Evolutionary conservation across 331 rosid species (phyloP), one percentile per base, ranked within the genome.

Genomic region (Dryas integrifolia): DNA sequence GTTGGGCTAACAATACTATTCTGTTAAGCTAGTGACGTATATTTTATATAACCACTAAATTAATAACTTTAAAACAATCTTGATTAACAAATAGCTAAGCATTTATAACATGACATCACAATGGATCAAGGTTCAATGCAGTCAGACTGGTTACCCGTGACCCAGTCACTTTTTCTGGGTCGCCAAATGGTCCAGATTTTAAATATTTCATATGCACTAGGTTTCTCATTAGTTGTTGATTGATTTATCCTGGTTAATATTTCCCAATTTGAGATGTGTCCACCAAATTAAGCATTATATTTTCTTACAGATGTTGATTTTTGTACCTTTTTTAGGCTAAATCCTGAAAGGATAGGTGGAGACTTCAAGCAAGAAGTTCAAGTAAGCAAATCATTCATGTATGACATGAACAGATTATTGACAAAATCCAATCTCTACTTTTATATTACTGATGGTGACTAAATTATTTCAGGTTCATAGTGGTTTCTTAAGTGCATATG

Each of bases 331-430:
- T 82, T 16, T 44, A 94, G 98, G 95, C 75, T 91, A 50, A 94
- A 94, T 79, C 97, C 98, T 66, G 97, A 94, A 84, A 91, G 98
- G 86, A 88, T 94, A 65, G 97, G 98, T 44, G 98, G 98, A 60
- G 96, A 94, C 77, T 91, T 94, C 88, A 94, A 88, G 88, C 88
- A 94, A 86, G 98, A 94, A 84, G 74, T 91, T 85, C 98, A 94
- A 80, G 98, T 89, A 85, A 78, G 96, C 10, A 59, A 41, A 49
- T 61, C n/a, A 2, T 73, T 62, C 4, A 7, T 69, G 43, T 12
- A 47, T 74, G 43, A 73, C 77, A 53, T 65, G 52, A 52, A 30
- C 39, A 6, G 38, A 74, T 72, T 51, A 59, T 9, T 50, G 55
- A 65, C 77, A 50, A 46, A 43, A 72, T 14, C n/a, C 53, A 13